phyloP scores from a whole-genome alignment of 2,329 filamentous ascomycete genomes.

The Massarina eburnea region DNA sequence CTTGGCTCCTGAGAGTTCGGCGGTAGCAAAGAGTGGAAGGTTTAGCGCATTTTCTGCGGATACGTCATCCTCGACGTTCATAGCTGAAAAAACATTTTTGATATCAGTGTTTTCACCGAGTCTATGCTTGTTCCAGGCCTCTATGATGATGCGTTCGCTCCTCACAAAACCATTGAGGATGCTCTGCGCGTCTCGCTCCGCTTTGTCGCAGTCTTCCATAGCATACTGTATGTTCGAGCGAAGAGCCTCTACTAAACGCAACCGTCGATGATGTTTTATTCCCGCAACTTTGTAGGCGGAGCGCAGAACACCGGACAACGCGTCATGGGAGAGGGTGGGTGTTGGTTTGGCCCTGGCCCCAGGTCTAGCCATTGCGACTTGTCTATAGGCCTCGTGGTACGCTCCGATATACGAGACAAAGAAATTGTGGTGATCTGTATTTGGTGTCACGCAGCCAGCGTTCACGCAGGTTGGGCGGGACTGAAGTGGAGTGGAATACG shows the following conservation, averaged over 20 bases:
- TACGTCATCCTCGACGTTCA: not conserved
- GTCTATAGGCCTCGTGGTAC: too few species aligned
- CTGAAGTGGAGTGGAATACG: too few species aligned
- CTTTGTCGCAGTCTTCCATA: not conserved
- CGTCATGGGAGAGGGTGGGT: not conserved
- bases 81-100: not conserved
- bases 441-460: too few species aligned
- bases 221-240: not conserved
- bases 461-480: too few species aligned
- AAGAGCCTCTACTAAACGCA: not conserved
- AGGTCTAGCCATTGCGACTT: too few species aligned
- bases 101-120: constrained; percentile 1
- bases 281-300: not conserved
- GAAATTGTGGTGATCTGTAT: too few species aligned
- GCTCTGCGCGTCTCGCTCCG: not conserved
- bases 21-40: not conserved
- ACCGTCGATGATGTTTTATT: not conserved
- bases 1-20: not conserved
- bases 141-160: constrained; percentile 6
- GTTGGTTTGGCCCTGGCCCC: not conserved
- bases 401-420: too few species aligned
- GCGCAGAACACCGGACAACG: not conserved
- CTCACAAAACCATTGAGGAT: constrained; percentile 5
- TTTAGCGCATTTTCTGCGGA: not conserved
- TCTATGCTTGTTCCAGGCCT: constrained; percentile 17